Percentiles rank a stretch among this genome's conserved stretches.
phyloP scores from a whole-genome alignment of 371 early-diverging fungal species.

The Mortierella sp. region DNA sequence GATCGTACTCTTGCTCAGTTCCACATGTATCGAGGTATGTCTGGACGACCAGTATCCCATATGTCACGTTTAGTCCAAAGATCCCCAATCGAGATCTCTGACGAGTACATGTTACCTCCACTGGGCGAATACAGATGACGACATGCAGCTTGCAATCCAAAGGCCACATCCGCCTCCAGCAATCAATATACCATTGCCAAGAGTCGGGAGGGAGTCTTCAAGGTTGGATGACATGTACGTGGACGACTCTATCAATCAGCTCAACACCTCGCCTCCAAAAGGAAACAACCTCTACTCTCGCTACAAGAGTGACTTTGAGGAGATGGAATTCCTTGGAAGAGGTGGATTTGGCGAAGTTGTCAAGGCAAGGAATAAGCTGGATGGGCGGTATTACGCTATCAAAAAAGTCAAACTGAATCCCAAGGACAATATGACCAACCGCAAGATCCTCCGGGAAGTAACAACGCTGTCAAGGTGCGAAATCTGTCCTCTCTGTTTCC shows the following conservation, averaged over 20 bases:
- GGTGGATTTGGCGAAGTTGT: constrained; percentile 96
- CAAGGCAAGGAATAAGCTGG: constrained; percentile 87
- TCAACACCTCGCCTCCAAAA: constrained; percentile 33
- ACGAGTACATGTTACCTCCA: too few species aligned
- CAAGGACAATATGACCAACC: constrained; percentile 77
- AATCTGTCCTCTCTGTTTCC: too few species aligned
- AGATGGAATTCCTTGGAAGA: constrained; percentile 90
- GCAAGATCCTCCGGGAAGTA: constrained; percentile 91
- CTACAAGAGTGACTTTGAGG: constrained; percentile 92
- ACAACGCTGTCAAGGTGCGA: constrained; percentile 83
- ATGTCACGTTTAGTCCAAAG: background rate
- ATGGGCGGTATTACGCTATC: constrained; percentile 91
- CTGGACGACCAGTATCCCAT: background rate
- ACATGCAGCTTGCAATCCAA: constrained; percentile 22
- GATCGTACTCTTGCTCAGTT: constrained; percentile 53
- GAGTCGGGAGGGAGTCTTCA: constrained; percentile 42
- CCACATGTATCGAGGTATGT: constrained; percentile 46
- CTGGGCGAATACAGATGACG: constrained; percentile 26
- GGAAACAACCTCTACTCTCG: constrained; percentile 61
- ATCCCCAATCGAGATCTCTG: too few species aligned
- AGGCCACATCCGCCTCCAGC: constrained; percentile 17
- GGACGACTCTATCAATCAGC: constrained; percentile 51
- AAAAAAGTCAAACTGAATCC: constrained; percentile 86
- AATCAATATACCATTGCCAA: constrained; percentile 36
- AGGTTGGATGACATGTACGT: constrained; percentile 50